A percentile compares a stretch with the other conserved stretches of the same genome.
Conservation (phyloP, 306 rosid species). For the Delonix regia region DNA sequence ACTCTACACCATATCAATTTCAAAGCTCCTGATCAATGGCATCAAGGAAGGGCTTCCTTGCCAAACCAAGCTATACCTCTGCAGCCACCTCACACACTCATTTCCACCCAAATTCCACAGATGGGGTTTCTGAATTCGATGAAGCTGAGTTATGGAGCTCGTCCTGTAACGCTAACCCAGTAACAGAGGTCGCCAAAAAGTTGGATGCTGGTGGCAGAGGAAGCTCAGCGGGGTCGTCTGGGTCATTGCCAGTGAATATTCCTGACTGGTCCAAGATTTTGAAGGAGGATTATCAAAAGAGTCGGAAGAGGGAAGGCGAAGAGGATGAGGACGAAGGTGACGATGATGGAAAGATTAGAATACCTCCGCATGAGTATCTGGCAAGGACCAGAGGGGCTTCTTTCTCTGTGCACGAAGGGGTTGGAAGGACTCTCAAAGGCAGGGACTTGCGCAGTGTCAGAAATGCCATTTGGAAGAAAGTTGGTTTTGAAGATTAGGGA, state of each 20-base stretch:
- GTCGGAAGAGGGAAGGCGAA: constrained; percentile 26
- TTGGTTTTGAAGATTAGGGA: constrained; percentile 66
- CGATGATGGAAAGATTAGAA: constrained; percentile 19
- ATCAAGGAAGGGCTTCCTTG: constrained; percentile 55
- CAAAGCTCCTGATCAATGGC: constrained; percentile 59
- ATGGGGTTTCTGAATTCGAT: constrained; percentile 52
- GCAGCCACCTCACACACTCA: constrained; percentile 36
- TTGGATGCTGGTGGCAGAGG: background rate
- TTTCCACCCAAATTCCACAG: constrained; percentile 31
- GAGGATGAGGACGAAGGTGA: constrained; percentile 30
- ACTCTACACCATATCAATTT: background rate
- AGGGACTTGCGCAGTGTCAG: constrained; percentile 82
- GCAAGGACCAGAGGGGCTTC: constrained; percentile 86
- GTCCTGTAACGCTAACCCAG: background rate
- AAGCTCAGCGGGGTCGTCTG: background rate
- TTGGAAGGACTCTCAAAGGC: constrained; percentile 91
- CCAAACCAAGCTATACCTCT: constrained; percentile 52
- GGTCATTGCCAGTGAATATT: constrained; percentile 75
- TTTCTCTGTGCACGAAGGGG: constrained; percentile 87
- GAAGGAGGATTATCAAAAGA: constrained; percentile 57
- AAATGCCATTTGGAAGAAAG: constrained; percentile 89
- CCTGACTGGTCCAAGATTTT: constrained; percentile 90
- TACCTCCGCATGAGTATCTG: constrained; percentile 87
- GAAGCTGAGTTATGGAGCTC: constrained; percentile 63
- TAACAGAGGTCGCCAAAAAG: constrained; percentile 30